Conservation (phyloP, 2,329 filamentous ascomycete genomes). For the Fusarium verrucosum region DNA sequence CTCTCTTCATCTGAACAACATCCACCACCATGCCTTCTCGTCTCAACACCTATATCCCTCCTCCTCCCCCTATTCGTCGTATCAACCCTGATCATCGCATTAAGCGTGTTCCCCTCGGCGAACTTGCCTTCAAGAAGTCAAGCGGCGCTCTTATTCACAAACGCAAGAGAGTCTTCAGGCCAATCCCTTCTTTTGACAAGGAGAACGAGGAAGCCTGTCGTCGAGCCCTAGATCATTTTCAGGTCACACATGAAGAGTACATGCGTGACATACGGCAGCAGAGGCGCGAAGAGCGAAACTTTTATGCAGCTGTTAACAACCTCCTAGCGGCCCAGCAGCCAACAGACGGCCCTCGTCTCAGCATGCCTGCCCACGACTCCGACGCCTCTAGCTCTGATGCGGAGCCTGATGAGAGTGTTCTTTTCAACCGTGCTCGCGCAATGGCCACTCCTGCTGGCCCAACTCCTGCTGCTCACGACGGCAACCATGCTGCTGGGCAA, state of each 20-base stretch:
- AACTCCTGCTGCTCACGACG: slow-evolving; percentile 44
- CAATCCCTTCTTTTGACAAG: slow-evolving; percentile 40
- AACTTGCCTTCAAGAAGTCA: slow-evolving; percentile 38
- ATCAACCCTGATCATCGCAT: slow-evolving; percentile 17
- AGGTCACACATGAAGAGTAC: slow-evolving; percentile 3
- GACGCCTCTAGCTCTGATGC: slow-evolving; percentile 50
- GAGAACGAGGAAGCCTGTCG: slow-evolving; percentile 42
- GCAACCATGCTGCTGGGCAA: slow-evolving; percentile 37
- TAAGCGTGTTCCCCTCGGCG: slow-evolving; percentile 42
- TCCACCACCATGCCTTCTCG: slow-evolving; percentile 28
- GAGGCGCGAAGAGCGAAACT: neutral
- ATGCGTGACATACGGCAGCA: neutral
- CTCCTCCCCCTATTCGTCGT: neutral
- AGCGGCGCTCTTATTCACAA: slow-evolving; percentile 33
- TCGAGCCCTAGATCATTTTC: slow-evolving; percentile 26
- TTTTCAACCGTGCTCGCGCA: slow-evolving; percentile 46
- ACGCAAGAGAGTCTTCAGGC: slow-evolving; percentile 36
- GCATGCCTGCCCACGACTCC: slow-evolving; percentile 49
- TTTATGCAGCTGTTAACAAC: slow-evolving; percentile 12
- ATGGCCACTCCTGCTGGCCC: slow-evolving; percentile 15
- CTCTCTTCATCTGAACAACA: neutral
- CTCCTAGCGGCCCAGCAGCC: slow-evolving; percentile 44
- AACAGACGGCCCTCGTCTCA: slow-evolving; percentile 47
- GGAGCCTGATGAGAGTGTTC: slow-evolving; percentile 49
- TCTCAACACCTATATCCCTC: neutral